phyloP scores from a whole-genome alignment of 2,329 filamentous ascomycete genomes.

The Lasiodiplodia gonubiensis region DNA sequence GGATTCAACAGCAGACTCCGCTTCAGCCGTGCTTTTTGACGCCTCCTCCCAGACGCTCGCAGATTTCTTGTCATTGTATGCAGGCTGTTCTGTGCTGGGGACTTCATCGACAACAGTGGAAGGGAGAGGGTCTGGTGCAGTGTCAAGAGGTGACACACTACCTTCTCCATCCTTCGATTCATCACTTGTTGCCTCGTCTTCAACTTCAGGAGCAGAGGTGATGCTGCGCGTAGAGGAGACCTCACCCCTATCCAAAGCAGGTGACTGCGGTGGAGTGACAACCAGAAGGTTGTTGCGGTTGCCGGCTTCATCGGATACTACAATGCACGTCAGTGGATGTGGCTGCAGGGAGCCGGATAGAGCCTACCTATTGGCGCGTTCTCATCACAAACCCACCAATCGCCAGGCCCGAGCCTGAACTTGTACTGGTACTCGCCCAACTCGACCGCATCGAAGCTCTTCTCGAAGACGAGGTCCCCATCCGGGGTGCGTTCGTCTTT shows the following conservation, averaged over 20 bases:
- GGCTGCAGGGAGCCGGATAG: background rate
- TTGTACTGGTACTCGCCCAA: conserved; percentile 74
- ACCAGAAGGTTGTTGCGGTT: conserved; percentile 61
- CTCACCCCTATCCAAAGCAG: background rate
- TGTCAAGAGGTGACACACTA: conserved; percentile 27
- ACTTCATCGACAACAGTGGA: conserved; percentile 37
- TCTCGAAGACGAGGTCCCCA: conserved; percentile 64
- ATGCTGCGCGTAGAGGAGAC: background rate
- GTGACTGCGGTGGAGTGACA: conserved; percentile 35
- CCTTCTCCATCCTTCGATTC: background rate
- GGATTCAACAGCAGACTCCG: conserved; percentile 34
- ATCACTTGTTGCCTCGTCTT: background rate
- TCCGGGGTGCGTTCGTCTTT: conserved; percentile 54
- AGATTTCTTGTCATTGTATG: conserved; percentile 33
- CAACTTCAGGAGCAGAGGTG: conserved; percentile 15
- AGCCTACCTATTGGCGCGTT: conserved; percentile 61
- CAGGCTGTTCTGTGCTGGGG: conserved; percentile 33
- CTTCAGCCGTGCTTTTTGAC: conserved; percentile 35
- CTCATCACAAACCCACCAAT: conserved; percentile 75
- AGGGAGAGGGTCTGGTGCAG: conserved; percentile 32
- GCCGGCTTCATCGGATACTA: conserved; percentile 58
- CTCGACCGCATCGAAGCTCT: conserved; percentile 60
- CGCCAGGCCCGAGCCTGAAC: conserved; percentile 68
- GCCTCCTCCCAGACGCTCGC: conserved; percentile 31
- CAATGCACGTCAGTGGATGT: conserved; percentile 33